Evolutionary conservation across 306 rosid species (phyloP).

Genomic region (Begonia loranthoides): DNA sequence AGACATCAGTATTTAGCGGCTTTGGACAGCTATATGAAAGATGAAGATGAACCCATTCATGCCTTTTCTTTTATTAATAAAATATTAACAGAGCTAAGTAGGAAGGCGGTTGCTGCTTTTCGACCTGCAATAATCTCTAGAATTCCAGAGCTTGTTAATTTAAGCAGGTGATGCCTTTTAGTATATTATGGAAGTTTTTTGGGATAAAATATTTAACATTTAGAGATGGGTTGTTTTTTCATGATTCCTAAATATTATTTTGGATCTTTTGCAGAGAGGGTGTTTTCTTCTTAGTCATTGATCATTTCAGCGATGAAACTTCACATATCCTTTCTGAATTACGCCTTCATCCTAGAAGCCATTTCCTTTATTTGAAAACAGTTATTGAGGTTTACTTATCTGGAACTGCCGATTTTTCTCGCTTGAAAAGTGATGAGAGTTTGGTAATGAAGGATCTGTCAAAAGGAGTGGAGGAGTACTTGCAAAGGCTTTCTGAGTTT

Average conservation of each 20-base stretch:
- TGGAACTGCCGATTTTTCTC: slow-evolving; percentile 59
- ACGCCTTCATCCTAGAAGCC: slow-evolving; percentile 61
- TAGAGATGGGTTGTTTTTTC: slow-evolving; percentile 6
- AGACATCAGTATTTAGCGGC: slow-evolving; percentile 65
- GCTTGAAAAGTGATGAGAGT: slow-evolving; percentile 35
- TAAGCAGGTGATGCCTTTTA: slow-evolving; percentile 48
- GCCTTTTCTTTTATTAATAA: slow-evolving; percentile 76
- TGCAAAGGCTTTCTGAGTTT: slow-evolving; percentile 58
- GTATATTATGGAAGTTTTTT: slow-evolving; percentile 3
- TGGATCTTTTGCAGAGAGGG: slow-evolving; percentile 48
- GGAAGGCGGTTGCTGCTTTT: slow-evolving; percentile 29
- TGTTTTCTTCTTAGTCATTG: slow-evolving; percentile 52
- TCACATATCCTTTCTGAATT: slow-evolving; percentile 54
- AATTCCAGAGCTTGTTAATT: slow-evolving; percentile 57
- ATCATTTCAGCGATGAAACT: slow-evolving; percentile 56
- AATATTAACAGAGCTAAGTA: slow-evolving; percentile 39
- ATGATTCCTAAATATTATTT: slow-evolving; percentile 9
- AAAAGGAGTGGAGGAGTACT: slow-evolving; percentile 46
- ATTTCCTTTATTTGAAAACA: slow-evolving; percentile 84
- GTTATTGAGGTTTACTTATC: slow-evolving; percentile 74
- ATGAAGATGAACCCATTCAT: slow-evolving; percentile 70
- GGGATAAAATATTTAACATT: slow-evolving; percentile 4
- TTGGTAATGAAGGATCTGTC: slow-evolving; percentile 32
- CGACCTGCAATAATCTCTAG: slow-evolving; percentile 57
- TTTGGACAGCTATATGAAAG: slow-evolving; percentile 84